A percentile compares a stretch with the other conserved stretches of the same genome.
Evolutionary conservation across 768 basidiomycete genomes (phyloP).

Genomic region (Suillus luteus): DNA sequence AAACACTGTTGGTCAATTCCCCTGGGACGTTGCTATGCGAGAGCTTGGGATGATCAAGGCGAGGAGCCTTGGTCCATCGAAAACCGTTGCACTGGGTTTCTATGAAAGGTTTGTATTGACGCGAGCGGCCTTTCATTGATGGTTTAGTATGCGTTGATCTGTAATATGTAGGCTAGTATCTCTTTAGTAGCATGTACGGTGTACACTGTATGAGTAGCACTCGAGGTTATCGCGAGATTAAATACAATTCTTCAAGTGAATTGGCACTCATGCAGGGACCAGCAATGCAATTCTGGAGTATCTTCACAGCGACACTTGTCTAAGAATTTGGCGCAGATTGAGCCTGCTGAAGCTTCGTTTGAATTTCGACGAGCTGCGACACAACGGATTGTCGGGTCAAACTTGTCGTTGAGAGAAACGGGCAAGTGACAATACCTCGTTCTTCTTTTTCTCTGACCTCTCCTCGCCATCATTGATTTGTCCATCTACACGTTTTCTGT

Average conservation of each 20-base stretch:
- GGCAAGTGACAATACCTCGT: slow-evolving; percentile 54
- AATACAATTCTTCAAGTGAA: background rate
- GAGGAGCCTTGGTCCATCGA: slow-evolving; percentile 39
- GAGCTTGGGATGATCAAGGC: slow-evolving; percentile 57
- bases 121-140: slow-evolving; percentile 17
- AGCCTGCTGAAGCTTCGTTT: slow-evolving; percentile 51
- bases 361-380: slow-evolving; percentile 64
- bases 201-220: background rate
- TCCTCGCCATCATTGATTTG: slow-evolving; percentile 79
- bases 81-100: slow-evolving; percentile 44
- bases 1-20: slow-evolving; percentile 38
- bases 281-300: background rate
- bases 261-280: background rate
- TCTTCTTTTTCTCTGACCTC: slow-evolving; percentile 79
- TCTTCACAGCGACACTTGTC: background rate
- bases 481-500: slow-evolving; percentile 74
- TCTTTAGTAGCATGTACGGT: background rate
- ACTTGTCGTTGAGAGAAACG: slow-evolving; percentile 1
- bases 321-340: slow-evolving; percentile 29
- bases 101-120: slow-evolving; percentile 44
- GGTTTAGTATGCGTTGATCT: background rate
- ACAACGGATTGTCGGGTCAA: slow-evolving; percentile 17
- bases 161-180: background rate
- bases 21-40: slow-evolving; percentile 58
- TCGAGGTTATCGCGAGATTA: background rate